Percentiles rank a stretch among this genome's conserved stretches.
These are phyloP conservation scores for Amaranthus tricolor DNA, from an alignment of 179 eudicot species.

Conservation along the genomic window DNA sequence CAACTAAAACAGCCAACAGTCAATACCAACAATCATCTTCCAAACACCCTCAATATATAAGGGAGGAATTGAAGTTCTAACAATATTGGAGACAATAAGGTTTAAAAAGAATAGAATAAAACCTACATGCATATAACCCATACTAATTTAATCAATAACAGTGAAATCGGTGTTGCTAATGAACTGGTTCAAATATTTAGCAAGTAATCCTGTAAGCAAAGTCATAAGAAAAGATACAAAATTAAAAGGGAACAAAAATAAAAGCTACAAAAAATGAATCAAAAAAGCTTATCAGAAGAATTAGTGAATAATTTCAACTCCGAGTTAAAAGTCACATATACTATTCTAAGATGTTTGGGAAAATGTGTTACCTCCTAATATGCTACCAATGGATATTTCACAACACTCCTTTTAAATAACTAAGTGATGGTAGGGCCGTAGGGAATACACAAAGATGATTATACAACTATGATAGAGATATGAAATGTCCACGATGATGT, in stretches of 20 bases:
- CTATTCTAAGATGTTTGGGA: too few relatives aligned
- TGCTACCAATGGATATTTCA: background rate
- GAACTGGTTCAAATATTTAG: background rate
- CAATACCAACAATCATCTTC: too few relatives aligned
- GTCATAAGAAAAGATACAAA: background rate
- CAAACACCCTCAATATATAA: too few relatives aligned
- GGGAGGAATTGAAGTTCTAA: background rate
- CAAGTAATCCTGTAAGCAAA: conserved; percentile 2
- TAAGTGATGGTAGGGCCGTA: too few relatives aligned
- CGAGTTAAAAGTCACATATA: background rate
- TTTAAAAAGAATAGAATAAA: background rate
- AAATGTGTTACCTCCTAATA: background rate
- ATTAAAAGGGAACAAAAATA: background rate
- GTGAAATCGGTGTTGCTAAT: background rate
- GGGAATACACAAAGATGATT: too few relatives aligned
- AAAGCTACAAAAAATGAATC: background rate
- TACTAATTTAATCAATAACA: conserved; percentile 1
- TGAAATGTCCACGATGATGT: too few relatives aligned
- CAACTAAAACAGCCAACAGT: too few relatives aligned
- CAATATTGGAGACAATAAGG: background rate
- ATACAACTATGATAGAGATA: too few relatives aligned
- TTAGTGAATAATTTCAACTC: background rate
- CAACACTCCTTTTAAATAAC: background rate
- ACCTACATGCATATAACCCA: conserved; percentile 19
- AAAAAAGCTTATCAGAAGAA: background rate